These are phyloP conservation scores for Mitragyna speciosa DNA, from an alignment of 257 asterid species.

Conservation along the genomic window DNA sequence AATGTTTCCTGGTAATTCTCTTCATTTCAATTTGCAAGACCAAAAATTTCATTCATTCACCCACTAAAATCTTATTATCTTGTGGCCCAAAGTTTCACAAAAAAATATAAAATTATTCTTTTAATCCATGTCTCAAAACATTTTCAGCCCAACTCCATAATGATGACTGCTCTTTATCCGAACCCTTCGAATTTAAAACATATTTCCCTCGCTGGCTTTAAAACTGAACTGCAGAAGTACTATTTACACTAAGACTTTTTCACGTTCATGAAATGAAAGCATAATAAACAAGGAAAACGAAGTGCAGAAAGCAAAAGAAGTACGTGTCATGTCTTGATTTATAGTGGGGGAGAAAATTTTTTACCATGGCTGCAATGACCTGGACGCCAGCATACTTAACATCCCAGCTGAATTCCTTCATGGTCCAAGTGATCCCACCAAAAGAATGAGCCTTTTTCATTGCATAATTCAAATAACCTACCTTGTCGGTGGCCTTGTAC, in stretches of 20 bases:
- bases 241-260: not conserved
- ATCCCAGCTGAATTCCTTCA: constrained; percentile 92
- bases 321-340: not conserved
- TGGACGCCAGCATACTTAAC: constrained; percentile 87
- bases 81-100: too few relatives aligned
- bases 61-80: too few relatives aligned
- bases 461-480: constrained; percentile 50
- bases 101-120: too few relatives aligned
- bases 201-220: not conserved
- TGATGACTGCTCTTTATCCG: not conserved
- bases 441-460: constrained; percentile 50
- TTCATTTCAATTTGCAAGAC: not conserved
- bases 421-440: constrained; percentile 91
- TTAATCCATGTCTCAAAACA: not conserved
- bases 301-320: not conserved
- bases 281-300: not conserved
- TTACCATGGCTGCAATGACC: constrained; percentile 72
- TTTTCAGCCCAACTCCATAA: not conserved
- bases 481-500: constrained; percentile 72
- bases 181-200: too few relatives aligned
- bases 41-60: not conserved
- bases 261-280: not conserved
- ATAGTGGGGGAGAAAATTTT: not conserved
- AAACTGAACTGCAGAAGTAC: not conserved
- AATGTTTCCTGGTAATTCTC: too few relatives aligned